Conservation (phyloP, 108 stramenopile species). For the Asterionellopsis glacialis region DNA sequence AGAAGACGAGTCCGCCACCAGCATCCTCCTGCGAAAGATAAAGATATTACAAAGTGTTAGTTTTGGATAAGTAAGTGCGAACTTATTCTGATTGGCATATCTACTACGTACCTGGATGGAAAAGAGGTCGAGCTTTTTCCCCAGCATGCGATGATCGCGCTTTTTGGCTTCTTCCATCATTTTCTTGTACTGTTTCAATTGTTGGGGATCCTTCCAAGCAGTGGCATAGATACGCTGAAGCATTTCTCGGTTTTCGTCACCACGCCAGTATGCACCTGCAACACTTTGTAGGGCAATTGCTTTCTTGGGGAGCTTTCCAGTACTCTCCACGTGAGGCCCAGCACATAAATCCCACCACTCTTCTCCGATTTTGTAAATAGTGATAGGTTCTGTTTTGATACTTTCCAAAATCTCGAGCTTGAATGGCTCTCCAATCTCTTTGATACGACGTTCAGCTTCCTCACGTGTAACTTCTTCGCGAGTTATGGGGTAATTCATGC, state of each 20-base stretch:
- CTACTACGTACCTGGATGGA: conserved; percentile 75
- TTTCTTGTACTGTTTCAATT: conserved; percentile 85
- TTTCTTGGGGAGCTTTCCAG: conserved; percentile 80
- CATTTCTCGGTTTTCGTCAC: conserved; percentile 95
- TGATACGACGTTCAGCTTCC: conserved; percentile 83
- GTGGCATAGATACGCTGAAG: conserved; percentile 94
- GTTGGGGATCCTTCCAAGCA: conserved; percentile 86
- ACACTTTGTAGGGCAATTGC: conserved; percentile 80
- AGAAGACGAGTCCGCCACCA: conserved; percentile 70
- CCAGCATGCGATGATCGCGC: conserved; percentile 95
- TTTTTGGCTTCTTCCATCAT: conserved; percentile 94
- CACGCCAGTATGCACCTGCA: conserved; percentile 98
- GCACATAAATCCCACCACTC: conserved; percentile 99
- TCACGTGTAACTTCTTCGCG: conserved; percentile 90
- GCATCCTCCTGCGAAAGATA: conserved; percentile 56
- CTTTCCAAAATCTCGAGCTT: conserved; percentile 92
- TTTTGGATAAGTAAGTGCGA: neutral
- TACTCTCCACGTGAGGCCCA: conserved; percentile 93
- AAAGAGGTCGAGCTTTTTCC: conserved; percentile 94
- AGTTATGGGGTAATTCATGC: conserved; percentile 76
- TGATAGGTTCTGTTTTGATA: conserved; percentile 93
- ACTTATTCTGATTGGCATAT: neutral
- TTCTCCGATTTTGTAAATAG: conserved; percentile 92
- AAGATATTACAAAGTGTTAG: neutral
- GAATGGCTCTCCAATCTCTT: conserved; percentile 83